These are phyloP conservation scores for Rutstroemia sp. DNA, from an alignment of 2,329 filamentous ascomycete species.

Conservation along the genomic window DNA sequence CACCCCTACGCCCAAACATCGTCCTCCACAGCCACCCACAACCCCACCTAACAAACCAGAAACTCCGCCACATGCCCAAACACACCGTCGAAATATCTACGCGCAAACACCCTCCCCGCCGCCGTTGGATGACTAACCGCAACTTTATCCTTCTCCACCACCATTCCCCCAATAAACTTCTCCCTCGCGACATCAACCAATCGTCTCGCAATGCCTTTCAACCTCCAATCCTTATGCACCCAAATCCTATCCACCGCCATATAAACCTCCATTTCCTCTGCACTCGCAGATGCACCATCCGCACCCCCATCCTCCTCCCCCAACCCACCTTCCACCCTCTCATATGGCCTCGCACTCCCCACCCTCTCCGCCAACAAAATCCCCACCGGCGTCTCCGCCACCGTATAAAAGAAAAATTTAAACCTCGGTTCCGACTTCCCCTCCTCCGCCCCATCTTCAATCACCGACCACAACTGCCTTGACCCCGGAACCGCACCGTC, in stretches of 20 bases:
- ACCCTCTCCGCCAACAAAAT: constrained; percentile 15
- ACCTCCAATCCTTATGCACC: constrained; percentile 49
- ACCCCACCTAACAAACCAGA: background rate
- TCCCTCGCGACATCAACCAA: constrained; percentile 48
- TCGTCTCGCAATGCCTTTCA: constrained; percentile 48
- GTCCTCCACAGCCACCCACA: background rate
- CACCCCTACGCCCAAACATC: background rate
- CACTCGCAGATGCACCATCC: background rate
- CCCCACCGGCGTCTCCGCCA: constrained; percentile 11
- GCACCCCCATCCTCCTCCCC: too few species aligned
- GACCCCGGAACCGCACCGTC: background rate
- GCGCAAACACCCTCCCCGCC: constrained; percentile 48
- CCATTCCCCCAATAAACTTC: constrained; percentile 47
- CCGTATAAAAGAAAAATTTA: constrained; percentile 18
- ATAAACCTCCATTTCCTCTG: background rate
- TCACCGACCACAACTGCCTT: constrained; percentile 5
- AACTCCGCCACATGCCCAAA: background rate
- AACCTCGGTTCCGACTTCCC: constrained; percentile 8
- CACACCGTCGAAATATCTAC: constrained; percentile 33
- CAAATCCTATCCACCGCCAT: constrained; percentile 52
- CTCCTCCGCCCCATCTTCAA: constrained; percentile 1
- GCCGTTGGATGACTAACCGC: constrained; percentile 62
- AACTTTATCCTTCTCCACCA: constrained; percentile 45
- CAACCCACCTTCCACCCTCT: too few species aligned
- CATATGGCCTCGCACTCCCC: background rate